phyloP scores from a whole-genome alignment of 305 asterid species.

The Rubia peregrina region DNA sequence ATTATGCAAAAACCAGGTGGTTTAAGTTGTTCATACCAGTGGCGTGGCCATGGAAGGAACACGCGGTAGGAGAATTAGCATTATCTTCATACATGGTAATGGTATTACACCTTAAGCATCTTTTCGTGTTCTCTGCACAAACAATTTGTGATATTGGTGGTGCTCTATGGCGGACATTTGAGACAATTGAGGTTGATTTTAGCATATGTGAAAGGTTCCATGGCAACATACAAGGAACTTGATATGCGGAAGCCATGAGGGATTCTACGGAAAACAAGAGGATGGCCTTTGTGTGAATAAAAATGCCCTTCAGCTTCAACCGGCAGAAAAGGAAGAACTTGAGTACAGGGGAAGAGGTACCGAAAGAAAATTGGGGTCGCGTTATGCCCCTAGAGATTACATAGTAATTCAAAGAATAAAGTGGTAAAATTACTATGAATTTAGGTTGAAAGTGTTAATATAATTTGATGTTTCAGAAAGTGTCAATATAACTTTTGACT shows the following conservation, averaged over 20 bases:
- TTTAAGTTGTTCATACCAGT: constrained; percentile 27
- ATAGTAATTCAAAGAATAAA: no score
- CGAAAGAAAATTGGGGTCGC: no score
- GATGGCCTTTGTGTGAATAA: not conserved
- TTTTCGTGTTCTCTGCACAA: constrained; percentile 35
- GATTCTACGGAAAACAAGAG: no score
- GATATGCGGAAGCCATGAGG: constrained; percentile 13
- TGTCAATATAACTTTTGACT: no score
- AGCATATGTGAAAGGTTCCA: not conserved
- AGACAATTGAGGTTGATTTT: not conserved
- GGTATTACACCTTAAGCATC: constrained; percentile 51
- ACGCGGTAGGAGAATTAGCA: constrained; percentile 19
- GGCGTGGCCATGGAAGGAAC: constrained; percentile 40
- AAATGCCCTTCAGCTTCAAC: not conserved
- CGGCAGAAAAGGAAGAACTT: not conserved
- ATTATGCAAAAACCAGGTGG: not conserved
- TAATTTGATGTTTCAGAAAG: no score
- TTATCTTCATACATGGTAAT: constrained; percentile 28
- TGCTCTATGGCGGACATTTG: not conserved
- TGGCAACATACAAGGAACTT: not conserved
- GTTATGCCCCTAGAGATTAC: no score
- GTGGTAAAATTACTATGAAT: no score
- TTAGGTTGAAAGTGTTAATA: no score
- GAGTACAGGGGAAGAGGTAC: not conserved
- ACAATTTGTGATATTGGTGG: constrained; percentile 24